Percentiles rank a stretch among this genome's conserved stretches.
These are phyloP conservation scores for Hepatocystis sp. DNA, from an alignment of 169 alveolate genomes.

Conservation along the genomic window DNA sequence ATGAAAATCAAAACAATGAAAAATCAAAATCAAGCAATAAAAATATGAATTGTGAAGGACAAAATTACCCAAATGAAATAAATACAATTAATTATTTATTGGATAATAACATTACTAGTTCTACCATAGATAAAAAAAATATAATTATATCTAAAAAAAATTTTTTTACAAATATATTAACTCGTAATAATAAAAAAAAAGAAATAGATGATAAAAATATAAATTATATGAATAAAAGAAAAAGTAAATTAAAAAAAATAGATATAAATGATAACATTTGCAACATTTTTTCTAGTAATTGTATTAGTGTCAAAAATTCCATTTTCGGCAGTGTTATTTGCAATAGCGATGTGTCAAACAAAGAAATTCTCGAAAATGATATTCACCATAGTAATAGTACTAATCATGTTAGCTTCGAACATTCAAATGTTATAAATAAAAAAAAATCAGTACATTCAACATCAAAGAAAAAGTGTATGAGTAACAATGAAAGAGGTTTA, in stretches of 20 bases:
- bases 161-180: slow-evolving; percentile 28
- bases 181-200: not conserved
- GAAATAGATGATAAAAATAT: slow-evolving; percentile 4
- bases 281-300: too few relatives aligned
- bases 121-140: slow-evolving; percentile 4
- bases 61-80: slow-evolving; percentile 1
- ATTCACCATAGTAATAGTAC: too few relatives aligned
- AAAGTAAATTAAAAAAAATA: slow-evolving; percentile 9
- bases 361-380: too few relatives aligned
- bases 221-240: slow-evolving; percentile 6
- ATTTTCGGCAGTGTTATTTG: too few relatives aligned
- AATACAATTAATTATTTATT: not conserved
- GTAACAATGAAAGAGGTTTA: too few relatives aligned
- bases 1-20: slow-evolving; percentile 41
- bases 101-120: slow-evolving; percentile 2
- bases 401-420: too few relatives aligned
- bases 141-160: slow-evolving; percentile 18
- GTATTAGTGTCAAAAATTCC: too few relatives aligned
- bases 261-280: not conserved
- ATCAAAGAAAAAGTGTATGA: too few relatives aligned
- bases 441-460: too few relatives aligned
- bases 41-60: slow-evolving; percentile 5
- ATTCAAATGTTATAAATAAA: too few relatives aligned
- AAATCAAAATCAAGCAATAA: slow-evolving; percentile 12
- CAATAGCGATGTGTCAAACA: too few relatives aligned